Evolutionary conservation across 176 grass and related monocot genomes (phyloP), one percentile per base, ranked within the genome.

Genomic region (Eleusine coracana): DNA sequence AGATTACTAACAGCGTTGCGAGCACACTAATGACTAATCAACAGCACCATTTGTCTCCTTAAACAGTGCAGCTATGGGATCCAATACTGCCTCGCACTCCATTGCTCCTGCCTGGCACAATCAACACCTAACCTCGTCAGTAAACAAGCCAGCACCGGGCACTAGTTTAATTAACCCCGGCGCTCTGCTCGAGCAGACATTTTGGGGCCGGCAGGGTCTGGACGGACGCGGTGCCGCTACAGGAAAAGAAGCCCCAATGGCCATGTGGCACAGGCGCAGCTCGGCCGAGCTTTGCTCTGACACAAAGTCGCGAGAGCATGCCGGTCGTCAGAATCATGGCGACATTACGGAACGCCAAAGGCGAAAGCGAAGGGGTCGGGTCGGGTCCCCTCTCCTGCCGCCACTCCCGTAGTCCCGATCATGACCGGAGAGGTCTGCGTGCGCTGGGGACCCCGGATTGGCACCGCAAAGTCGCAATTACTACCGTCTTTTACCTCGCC

Each of bases 271-370:
- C 25, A 25, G 60, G 25, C 60, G 60, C 2, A 29, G 60, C 25
- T 28, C 59, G 9, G 59, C 68, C 44, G 42, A 50, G 31, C 82
- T 74, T 80, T 80, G 71, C 0, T 34, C 84, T 90, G 88, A 90
- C 88, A 83, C 69, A 86, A 89, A 86, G 88, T 45, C 5, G 80
- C 68, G 60, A 74, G 80, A 68, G 84, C 88, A 90, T 80, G 87
- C 82, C 41, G 80, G 74, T 31, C 82, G 36, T 66, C 76, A 51
- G 80, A 74, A 90, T 90, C 71, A 90, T 83, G 83, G 79, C 83
- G 67, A 78, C 83, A 82, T 83, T 78, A 90, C 83, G 83, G 88
- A 86, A 86, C 64, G 83, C 5, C 28, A 62, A 79, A 89, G 69
- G 77, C 3, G 20, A 45, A 82, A n/a, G 54, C 7, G 78, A 34